A percentile compares a stretch with the other conserved stretches of the same genome.
Evolutionary conservation across 495 filamentous ascomycete species (phyloP).

Genomic region (Amniculicola lignicola): DNA sequence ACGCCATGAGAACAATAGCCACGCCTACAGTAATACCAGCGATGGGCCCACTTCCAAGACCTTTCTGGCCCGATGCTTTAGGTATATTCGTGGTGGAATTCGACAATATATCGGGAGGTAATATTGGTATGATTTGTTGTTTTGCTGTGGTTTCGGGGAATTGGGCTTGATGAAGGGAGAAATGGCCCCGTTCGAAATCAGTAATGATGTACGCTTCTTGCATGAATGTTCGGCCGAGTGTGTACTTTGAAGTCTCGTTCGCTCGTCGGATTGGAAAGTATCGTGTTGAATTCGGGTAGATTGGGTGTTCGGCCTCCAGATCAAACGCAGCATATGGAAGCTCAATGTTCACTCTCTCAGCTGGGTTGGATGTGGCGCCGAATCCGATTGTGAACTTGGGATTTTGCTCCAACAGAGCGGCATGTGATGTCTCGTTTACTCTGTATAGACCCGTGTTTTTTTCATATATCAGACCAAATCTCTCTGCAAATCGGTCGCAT

Average conservation of each 20-base stretch:
- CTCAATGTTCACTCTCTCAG: constrained; percentile 45
- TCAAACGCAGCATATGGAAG: constrained; percentile 55
- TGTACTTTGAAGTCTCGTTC: constrained; percentile 49
- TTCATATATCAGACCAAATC: constrained; percentile 51
- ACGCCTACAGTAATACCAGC: no score
- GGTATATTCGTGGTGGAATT: no score
- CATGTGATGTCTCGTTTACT: constrained; percentile 47
- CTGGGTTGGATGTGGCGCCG: constrained; percentile 40
- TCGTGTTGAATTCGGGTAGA: constrained; percentile 36
- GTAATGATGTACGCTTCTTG: constrained; percentile 54
- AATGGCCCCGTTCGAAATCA: constrained; percentile 47
- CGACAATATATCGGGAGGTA: background rate
- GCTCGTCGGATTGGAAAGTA: constrained; percentile 55
- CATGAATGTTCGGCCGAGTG: constrained; percentile 53
- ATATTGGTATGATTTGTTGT: background rate
- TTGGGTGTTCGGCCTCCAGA: constrained; percentile 32
- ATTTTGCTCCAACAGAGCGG: constrained; percentile 42
- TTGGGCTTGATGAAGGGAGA: constrained; percentile 41
- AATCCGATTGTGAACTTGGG: constrained; percentile 50
- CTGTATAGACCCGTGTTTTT: constrained; percentile 45
- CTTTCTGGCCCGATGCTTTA: no score
- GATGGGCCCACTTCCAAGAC: no score
- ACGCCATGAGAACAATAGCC: no score
- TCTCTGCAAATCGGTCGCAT: constrained; percentile 51
- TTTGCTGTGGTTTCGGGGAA: constrained; percentile 3